These are phyloP conservation scores for Pseudomonodictys pantanalensis DNA, from an alignment of 495 filamentous ascomycete species.

Conservation along the genomic window DNA sequence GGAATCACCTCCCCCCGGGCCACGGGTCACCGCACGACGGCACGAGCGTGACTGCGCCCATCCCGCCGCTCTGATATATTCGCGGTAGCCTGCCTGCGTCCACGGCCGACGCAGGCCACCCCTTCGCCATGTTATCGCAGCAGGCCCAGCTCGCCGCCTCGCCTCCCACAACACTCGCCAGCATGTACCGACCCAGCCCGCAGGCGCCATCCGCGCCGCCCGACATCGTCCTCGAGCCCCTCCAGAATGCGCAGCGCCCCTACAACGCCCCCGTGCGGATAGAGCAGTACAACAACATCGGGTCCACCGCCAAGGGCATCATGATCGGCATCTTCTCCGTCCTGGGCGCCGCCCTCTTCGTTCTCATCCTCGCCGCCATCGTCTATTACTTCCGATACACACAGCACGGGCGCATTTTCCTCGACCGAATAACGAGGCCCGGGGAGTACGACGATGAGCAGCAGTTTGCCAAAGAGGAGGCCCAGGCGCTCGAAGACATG, in stretches of 20 bases:
- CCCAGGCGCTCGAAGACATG: conserved; percentile 91
- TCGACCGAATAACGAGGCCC: conserved; percentile 89
- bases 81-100: neutral
- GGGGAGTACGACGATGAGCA: conserved; percentile 98
- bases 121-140: conserved; percentile 28
- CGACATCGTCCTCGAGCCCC: conserved; percentile 11
- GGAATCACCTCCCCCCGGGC: conserved; percentile 16
- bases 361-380: conserved; percentile 73
- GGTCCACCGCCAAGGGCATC: conserved; percentile 61
- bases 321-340: conserved; percentile 95
- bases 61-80: neutral
- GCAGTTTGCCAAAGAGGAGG: conserved; percentile 85
- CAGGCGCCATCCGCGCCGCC: conserved; percentile 24
- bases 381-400: conserved; percentile 96
- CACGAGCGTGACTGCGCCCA: neutral
- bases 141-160: conserved; percentile 7
- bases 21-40: conserved; percentile 16
- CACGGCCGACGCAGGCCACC: neutral
- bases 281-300: conserved; percentile 27
- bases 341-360: conserved; percentile 85
- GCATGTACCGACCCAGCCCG: conserved; percentile 11
- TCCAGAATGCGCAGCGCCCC: conserved; percentile 7
- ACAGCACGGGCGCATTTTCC: conserved; percentile 78
- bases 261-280: conserved; percentile 28
- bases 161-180: conserved; percentile 25